phyloP scores from a whole-genome alignment of 352 stramenopile genomes.

The Blastocystis sp. region DNA sequence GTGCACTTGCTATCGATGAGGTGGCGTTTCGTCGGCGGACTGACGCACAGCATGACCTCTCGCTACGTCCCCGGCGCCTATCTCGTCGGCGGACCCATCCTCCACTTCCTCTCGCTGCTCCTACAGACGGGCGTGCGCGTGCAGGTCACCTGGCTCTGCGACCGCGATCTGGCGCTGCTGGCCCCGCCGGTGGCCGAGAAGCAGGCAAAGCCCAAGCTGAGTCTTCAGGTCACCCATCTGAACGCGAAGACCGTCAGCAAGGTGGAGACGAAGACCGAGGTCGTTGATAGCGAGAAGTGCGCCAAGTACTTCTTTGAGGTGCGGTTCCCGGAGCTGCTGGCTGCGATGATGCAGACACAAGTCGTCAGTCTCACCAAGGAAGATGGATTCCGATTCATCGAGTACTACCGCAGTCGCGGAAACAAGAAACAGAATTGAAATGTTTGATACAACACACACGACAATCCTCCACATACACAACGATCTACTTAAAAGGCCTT shows the following conservation, averaged over 20 bases:
- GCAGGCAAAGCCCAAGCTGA: not conserved
- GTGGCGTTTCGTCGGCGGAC: not conserved
- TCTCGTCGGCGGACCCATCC: not conserved
- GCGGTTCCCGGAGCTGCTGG: slow-evolving; percentile 1
- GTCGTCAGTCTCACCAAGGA: not conserved
- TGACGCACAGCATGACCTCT: not conserved
- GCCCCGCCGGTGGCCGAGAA: not conserved
- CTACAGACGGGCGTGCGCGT: not conserved
- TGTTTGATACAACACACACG: not conserved
- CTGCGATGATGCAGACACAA: slow-evolving; percentile 2
- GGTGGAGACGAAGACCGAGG: not conserved
- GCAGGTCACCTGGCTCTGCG: not conserved
- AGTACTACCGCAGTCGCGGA: not conserved
- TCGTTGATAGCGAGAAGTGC: not conserved
- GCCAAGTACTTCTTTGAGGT: not conserved
- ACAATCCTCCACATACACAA: not conserved
- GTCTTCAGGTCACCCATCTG: not conserved
- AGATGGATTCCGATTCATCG: not conserved
- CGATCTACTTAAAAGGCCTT: slow-evolving; percentile 60
- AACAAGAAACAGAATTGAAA: not conserved
- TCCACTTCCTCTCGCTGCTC: not conserved
- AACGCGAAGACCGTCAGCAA: not conserved
- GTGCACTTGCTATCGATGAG: not conserved
- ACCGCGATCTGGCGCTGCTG: not conserved
- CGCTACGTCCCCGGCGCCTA: not conserved